Base-by-base conservation (phyloP, 257 asterid species). In the Eustoma russellianum region DNA sequence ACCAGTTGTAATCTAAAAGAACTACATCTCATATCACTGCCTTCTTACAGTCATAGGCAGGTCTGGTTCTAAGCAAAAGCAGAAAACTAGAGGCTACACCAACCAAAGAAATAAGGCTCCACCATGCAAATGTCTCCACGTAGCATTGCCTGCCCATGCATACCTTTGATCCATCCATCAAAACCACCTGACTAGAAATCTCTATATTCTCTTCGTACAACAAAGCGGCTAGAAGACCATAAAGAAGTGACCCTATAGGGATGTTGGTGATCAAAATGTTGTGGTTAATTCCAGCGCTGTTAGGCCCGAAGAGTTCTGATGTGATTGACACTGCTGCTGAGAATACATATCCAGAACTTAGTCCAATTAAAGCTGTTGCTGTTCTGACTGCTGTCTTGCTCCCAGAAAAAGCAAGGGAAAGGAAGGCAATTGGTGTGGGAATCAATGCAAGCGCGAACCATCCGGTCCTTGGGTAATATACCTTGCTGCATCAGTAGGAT, bases 231-330 rank as follows among this genome's bases (percentile, higher is more conserved):
- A 79, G 76, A 71, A 59, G 76, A 17, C 91, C 86, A 33, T 72
- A 84, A 62, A 79, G 68, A 54, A 81, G 70, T 33, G 94, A 84
- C 52, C 94, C 88, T 15, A 84, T 40, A 14, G 88, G 90, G 63
- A 81, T 77, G 64, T 81, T 77, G 41, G 94, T 77, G 34, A 84
- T 75, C 41, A 84, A 78, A n/a, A 84, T 69, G 54, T 79, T 79
- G 69, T 81, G 94, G 55, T 85, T 81, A 54, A 81, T 72, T 24
- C 91, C 82, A 2, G 83, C 83, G 43, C 79, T 79, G 55, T 77
- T 71, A 28, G 79, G 82, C 13, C 92, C 94, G 40, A 85, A 81
- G 38, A 81, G 70, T 68, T 84, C 86, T 15, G 82, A 68, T 45
- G 92, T 81, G 38, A 79, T 73, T 1, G 92, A 68, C 12, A 77